A percentile compares a stretch with the other conserved stretches of the same genome.
Conservation (phyloP, 352 stramenopile species). For the Phytophthora nicotianae region DNA sequence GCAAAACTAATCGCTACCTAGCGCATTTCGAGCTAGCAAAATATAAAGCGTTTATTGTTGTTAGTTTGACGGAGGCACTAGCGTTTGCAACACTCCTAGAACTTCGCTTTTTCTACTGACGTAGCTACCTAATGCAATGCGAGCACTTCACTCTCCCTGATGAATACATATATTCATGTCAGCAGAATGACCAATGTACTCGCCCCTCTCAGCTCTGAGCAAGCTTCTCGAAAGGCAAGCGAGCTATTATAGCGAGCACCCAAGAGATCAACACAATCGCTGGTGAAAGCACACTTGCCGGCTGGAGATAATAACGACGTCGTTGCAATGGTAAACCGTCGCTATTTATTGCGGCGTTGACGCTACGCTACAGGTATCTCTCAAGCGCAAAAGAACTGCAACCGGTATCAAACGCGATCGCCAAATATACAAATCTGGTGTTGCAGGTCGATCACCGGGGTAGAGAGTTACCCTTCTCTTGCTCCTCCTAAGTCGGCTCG, state of each 20-base stretch:
- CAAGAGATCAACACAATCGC: no score
- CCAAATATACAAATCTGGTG: not conserved
- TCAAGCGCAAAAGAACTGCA: not conserved
- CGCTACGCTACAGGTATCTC: not conserved
- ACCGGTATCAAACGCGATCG: not conserved
- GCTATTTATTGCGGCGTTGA: not conserved
- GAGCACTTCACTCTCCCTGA: no score
- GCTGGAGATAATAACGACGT: not conserved
- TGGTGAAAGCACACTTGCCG: not conserved
- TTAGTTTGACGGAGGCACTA: not conserved
- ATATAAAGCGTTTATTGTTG: no score
- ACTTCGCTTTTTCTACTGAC: not conserved
- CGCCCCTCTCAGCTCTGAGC: no score
- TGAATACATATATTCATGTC: no score
- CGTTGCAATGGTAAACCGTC: not conserved
- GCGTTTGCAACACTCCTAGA: not conserved
- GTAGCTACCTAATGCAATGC: no score
- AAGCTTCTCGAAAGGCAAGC: no score
- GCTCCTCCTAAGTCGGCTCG: conserved; percentile 3
- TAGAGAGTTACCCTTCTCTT: conserved; percentile 5
- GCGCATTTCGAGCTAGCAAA: no score
- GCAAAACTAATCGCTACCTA: no score
- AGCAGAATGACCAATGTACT: no score
- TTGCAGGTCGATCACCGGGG: conserved; percentile 11
- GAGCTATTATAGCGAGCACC: no score